Percentiles rank a stretch among this genome's conserved stretches.
Conservation (phyloP, 768 basidiomycete species). For the Naganishia kalamii region DNA sequence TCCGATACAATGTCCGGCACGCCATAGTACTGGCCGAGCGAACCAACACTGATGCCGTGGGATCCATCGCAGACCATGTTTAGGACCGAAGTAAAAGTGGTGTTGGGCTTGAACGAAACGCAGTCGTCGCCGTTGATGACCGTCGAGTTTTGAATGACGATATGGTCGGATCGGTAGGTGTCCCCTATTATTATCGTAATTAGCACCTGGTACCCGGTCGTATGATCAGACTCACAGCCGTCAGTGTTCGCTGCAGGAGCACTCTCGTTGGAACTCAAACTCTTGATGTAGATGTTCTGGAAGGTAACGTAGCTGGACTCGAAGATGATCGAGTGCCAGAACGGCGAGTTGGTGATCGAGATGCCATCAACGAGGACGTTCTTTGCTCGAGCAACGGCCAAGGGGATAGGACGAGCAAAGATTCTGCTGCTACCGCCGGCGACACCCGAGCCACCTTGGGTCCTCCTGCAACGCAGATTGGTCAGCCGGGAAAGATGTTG, state of each 20-base stretch:
- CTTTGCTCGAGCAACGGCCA: constrained; percentile 55
- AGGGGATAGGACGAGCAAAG: constrained; percentile 55
- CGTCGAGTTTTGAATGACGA: constrained; percentile 47
- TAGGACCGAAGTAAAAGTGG: constrained; percentile 57
- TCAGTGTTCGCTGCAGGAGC: constrained; percentile 46
- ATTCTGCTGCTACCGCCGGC: constrained; percentile 50
- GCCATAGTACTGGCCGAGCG: constrained; percentile 53
- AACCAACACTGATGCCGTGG: constrained; percentile 59
- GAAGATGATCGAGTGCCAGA: constrained; percentile 24
- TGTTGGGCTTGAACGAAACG: constrained; percentile 55
- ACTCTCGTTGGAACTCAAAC: constrained; percentile 26
- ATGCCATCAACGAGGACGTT: constrained; percentile 51
- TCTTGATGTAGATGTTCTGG: constrained; percentile 45
- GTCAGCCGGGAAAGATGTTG: constrained; percentile 16
- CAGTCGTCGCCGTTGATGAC: constrained; percentile 51
- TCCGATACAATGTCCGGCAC: constrained; percentile 25
- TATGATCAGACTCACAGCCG: constrained; percentile 41
- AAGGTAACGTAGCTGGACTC: constrained; percentile 48
- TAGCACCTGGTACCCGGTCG: background rate
- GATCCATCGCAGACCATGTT: constrained; percentile 54
- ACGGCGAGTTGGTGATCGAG: constrained; percentile 22
- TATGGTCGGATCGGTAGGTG: constrained; percentile 52
- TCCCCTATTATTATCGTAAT: constrained; percentile 50
- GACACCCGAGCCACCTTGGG: constrained; percentile 41
- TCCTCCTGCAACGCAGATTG: constrained; percentile 39